Base-by-base conservation (phyloP, 495 filamentous ascomycete species). In the Geopyxis carbonaria region DNA sequence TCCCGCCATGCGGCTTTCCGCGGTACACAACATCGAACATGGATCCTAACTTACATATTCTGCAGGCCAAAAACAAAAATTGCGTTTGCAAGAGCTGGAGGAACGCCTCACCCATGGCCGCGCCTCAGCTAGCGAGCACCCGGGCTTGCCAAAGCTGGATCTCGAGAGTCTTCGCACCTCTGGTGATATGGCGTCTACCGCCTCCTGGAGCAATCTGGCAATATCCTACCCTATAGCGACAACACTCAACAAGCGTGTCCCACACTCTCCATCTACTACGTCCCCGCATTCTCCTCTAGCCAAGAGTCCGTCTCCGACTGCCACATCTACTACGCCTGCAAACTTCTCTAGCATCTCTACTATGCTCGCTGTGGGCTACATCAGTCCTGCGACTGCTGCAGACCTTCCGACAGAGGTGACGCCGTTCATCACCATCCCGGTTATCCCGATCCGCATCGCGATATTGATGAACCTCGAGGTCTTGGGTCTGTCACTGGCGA, bases 11-110 rank as follows among this genome's bases (percentile, higher is more conserved):
- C 24, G 9, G 11, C 16, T 28, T 14, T 28, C 36, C n/a, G 16
- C 22, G 27, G 15, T 30, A 3, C 15, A 30, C 3, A 30, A 30
- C 11, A 30, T 2, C 11, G 11, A 30, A 15, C 11, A 30, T 15
- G 15, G 15, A 15, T 30, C 11, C 27, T 30, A 30, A 30, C 1
- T 11, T n/a, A 30, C 27, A 30, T 14, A n/a, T 20, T 3, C 4
- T 15, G 0, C 31, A 51, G 48, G 48, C 20, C 48, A 51, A 22
- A 50, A 50, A 34, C 48, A 51, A 32, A 45, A 38, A 24, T 38
- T 16, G 15, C 34, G 38, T 4, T 19, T 50, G 3, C 28, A 45
- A 18, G 38, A 51, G 6, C 28, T 51, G 24, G 47, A 51, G 35
- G 20, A 45, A 32, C 27, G 36, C 8, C 22, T 39, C 5, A 36